Percentiles rank a stretch among this genome's conserved stretches.
Conservation (phyloP, 78 protist genomes). For the Bigelowiella natans region DNA sequence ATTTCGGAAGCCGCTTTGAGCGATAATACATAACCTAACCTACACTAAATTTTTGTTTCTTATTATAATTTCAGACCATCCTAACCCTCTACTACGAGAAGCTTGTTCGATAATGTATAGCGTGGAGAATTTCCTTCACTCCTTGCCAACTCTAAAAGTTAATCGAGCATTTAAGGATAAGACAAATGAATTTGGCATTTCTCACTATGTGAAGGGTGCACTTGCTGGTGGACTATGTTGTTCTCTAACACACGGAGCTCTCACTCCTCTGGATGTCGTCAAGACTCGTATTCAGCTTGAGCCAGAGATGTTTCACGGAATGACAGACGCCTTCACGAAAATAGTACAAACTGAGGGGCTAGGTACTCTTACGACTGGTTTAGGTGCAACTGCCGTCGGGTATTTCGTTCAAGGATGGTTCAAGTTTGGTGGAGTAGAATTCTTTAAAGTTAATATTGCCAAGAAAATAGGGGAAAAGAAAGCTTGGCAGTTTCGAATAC, state of each 20-base stretch:
- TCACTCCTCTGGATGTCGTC: conserved; percentile 54
- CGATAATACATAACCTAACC: too few relatives aligned
- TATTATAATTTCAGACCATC: too few relatives aligned
- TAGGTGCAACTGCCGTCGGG: conserved; percentile 24
- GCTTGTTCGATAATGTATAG: too few relatives aligned
- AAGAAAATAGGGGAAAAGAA: conserved; percentile 5
- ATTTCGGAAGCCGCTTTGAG: too few relatives aligned
- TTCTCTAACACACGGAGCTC: conserved; percentile 46
- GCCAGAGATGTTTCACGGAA: conserved; percentile 24
- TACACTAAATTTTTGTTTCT: too few relatives aligned
- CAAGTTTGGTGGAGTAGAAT: conserved; percentile 45
- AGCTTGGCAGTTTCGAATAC: conserved; percentile 5
- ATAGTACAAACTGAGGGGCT: conserved; percentile 20
- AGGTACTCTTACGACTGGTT: conserved; percentile 34
- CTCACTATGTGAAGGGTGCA: conserved; percentile 6
- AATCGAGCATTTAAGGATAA: too few relatives aligned
- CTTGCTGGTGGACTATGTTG: conserved; percentile 55
- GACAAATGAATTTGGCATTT: too few relatives aligned
- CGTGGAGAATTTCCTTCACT: too few relatives aligned
- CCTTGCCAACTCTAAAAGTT: too few relatives aligned
- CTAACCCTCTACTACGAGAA: too few relatives aligned
- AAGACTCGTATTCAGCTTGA: conserved; percentile 53
- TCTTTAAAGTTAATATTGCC: conserved; percentile 31
- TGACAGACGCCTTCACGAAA: conserved; percentile 24
- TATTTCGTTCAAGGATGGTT: conserved; percentile 47